A percentile compares a stretch with the other conserved stretches of the same genome.
Conservation (phyloP, 768 basidiomycete genomes). For the Porphyrellus cyaneotinctus region DNA sequence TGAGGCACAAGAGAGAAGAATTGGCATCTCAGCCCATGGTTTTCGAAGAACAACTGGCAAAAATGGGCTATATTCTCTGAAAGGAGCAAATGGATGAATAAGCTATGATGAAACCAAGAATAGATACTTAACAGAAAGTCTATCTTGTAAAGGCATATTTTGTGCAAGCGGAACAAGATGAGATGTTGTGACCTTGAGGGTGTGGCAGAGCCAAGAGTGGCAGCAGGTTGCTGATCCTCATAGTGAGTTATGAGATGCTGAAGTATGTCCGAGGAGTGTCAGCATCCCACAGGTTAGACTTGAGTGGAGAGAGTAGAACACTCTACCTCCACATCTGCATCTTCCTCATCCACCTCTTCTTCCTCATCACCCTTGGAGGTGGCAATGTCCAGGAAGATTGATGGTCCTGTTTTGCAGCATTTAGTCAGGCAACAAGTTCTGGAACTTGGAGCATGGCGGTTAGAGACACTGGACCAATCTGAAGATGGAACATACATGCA, state of each 20-base stretch:
- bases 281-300: not conserved
- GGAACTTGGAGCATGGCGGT: not conserved
- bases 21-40: not conserved
- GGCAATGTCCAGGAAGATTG: not conserved
- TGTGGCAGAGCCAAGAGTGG: too few species aligned
- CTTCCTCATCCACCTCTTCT: not conserved
- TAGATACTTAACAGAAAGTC: not conserved
- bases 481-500: not conserved
- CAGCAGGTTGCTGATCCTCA: too few species aligned
- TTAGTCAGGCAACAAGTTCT: not conserved
- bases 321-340: not conserved
- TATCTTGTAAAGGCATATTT: not conserved
- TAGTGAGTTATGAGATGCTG: not conserved
- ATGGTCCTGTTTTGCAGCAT: not conserved
- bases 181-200: not conserved
- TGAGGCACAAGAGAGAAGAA: not conserved
- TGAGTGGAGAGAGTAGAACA: not conserved
- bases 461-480: not conserved
- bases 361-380: not conserved
- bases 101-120: not conserved
- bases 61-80: not conserved
- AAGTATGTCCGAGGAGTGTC: not conserved
- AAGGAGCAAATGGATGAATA: not conserved
- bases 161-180: not conserved
- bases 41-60: not conserved